Evolutionary conservation across 305 asterid species (phyloP).

Genomic region (Fraxinus latifolia): DNA sequence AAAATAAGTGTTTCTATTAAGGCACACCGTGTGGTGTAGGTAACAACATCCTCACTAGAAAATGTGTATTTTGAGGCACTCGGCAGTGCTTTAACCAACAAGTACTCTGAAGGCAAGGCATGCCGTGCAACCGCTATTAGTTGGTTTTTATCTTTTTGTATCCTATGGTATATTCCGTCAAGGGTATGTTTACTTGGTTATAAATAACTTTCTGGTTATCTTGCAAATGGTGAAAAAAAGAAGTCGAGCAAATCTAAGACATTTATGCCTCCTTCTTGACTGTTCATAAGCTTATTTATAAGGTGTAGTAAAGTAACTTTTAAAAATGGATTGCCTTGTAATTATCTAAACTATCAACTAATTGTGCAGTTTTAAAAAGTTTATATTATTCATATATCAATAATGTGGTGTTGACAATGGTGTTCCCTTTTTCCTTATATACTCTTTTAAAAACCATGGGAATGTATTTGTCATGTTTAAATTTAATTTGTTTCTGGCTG

Average conservation of each 20-base stretch:
- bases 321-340: neutral
- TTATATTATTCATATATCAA: neutral
- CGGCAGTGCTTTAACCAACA: too few relatives aligned
- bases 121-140: too few relatives aligned
- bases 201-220: neutral
- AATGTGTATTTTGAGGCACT: neutral
- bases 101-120: too few relatives aligned
- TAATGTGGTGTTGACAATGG: neutral
- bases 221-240: neutral
- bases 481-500: neutral
- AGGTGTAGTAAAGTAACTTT: neutral
- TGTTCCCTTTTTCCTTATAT: neutral
- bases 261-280: slow-evolving; percentile 6
- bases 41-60: neutral
- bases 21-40: neutral
- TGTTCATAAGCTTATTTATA: slow-evolving; percentile 15
- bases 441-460: neutral
- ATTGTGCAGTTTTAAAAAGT: neutral
- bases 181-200: neutral
- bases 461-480: neutral
- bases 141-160: neutral
- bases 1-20: neutral
- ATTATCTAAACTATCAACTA: neutral
- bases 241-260: neutral
- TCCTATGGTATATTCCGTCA: neutral